These are phyloP conservation scores for Hypomontagnella monticulosa DNA, from an alignment of 495 filamentous ascomycete species.

Conservation along the genomic window DNA sequence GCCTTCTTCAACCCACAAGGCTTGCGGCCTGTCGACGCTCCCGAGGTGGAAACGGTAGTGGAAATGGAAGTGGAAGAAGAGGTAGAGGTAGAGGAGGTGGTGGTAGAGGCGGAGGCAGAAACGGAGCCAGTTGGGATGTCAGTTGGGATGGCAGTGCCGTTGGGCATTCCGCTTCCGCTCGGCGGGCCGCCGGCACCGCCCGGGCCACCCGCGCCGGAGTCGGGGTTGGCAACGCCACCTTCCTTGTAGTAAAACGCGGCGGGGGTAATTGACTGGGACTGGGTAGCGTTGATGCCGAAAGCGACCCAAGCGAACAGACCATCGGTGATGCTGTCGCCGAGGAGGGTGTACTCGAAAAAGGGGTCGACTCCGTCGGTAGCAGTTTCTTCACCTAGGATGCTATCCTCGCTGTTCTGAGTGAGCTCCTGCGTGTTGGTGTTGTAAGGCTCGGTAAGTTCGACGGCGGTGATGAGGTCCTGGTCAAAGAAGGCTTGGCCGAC, in stretches of 20 bases:
- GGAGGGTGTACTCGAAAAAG: slow-evolving; percentile 53
- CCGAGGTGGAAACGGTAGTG: no score
- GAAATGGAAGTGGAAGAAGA: no score
- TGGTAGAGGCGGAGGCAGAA: no score
- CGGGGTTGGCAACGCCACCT: slow-evolving; percentile 11
- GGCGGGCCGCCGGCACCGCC: not conserved
- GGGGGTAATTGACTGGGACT: not conserved
- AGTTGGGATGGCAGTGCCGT: no score
- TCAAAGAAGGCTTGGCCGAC: slow-evolving; percentile 67
- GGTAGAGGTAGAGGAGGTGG: no score
- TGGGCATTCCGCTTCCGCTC: not conserved
- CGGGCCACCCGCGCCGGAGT: slow-evolving; percentile 4
- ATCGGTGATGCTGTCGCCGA: slow-evolving; percentile 58
- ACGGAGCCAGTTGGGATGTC: no score
- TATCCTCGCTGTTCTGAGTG: slow-evolving; percentile 56
- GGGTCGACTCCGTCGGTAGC: slow-evolving; percentile 51
- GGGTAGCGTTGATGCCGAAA: slow-evolving; percentile 62
- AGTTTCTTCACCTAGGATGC: slow-evolving; percentile 42
- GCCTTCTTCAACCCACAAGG: no score
- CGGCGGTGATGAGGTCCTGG: slow-evolving; percentile 57
- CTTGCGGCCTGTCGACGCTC: no score
- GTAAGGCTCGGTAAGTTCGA: slow-evolving; percentile 63
- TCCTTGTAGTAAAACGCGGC: slow-evolving; percentile 19
- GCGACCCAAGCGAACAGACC: slow-evolving; percentile 65
- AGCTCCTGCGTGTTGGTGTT: slow-evolving; percentile 57